Evolutionary conservation across 202 grass and related monocot species (phyloP), one percentile per base, ranked within the genome.

Genomic region (Sporobolus alterniflorus): DNA sequence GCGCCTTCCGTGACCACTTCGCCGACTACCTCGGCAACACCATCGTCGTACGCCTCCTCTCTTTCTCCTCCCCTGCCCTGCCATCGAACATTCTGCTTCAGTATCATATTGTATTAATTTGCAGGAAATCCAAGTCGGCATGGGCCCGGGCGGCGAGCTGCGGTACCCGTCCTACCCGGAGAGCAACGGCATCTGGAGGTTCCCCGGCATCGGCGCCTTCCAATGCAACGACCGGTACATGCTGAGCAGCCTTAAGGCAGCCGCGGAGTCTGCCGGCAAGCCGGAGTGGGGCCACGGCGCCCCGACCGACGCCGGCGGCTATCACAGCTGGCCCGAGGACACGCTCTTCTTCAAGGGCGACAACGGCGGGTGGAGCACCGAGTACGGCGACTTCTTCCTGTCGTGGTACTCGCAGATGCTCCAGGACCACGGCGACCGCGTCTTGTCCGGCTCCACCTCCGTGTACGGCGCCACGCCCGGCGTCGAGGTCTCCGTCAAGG

Each of bases 121-220:
- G 46, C 81, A 96, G 91, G 94, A 97, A 29, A 90, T 97, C 66
- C 94, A 97, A 49, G 91, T 97, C 34, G 94, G 94, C 49, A 86
- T 97, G 91, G 94, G 94, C 7, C 94, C 94, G 7, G 89, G 91
- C 17, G 94, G 94, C 31, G 94, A 97, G 72, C 87, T 97, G 44
- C 83, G 94, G 21, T 97, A 90, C 90, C 94, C 94, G 6, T 94
- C 94, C 0, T 97, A 97, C 82, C 94, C 89, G 17, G 94, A 97
- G 86, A 66, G 71, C 77, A 30, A 94, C 30, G 94, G 87, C 36
- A 97, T 88, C 16, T 94, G 91, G 94, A 85, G 4, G 72, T 94
- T 94, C 67, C 94, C 91, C 4, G 94, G 89, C 71, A 92, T 94
- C 74, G 94, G 91, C 72, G 87, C 87, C 10, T 94, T 94, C 85